A percentile compares a stretch with the other conserved stretches of the same genome.
These are phyloP conservation scores for Annulohypoxylon maeteangense DNA, from an alignment of 495 filamentous ascomycete genomes.

Conservation along the genomic window DNA sequence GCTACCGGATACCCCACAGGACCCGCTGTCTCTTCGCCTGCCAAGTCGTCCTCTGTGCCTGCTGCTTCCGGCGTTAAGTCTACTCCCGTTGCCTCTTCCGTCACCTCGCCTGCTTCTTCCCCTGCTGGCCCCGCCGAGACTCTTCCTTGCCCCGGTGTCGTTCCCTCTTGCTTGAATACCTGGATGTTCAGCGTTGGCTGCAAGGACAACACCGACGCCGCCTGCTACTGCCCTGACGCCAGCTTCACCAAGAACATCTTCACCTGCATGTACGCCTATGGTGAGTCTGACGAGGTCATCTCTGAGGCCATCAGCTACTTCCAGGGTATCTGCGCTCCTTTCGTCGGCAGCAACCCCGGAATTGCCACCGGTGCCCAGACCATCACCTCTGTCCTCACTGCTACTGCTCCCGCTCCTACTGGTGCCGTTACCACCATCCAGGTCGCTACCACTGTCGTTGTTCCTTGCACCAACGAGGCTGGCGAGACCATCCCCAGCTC, in stretches of 20 bases:
- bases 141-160: conserved; percentile 72
- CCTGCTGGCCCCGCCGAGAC: conserved; percentile 53
- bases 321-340: conserved; percentile 87
- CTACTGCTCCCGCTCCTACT: conserved; percentile 57
- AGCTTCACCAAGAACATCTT: conserved; percentile 83
- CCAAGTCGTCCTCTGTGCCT: conserved; percentile 14
- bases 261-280: conserved; percentile 82
- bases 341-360: conserved; percentile 80
- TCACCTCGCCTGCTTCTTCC: conserved; percentile 42
- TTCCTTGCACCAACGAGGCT: conserved; percentile 62
- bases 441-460: conserved; percentile 61
- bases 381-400: conserved; percentile 68
- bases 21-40: conserved; percentile 29
- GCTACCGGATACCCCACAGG: conserved; percentile 36
- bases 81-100: conserved; percentile 25
- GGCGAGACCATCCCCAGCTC: conserved; percentile 62
- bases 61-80: conserved; percentile 18
- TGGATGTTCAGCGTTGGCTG: conserved; percentile 82
- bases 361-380: conserved; percentile 74
- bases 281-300: conserved; percentile 71
- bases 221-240: conserved; percentile 87
- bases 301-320: conserved; percentile 82
- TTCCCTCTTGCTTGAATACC: conserved; percentile 93
- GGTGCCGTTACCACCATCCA: conserved; percentile 70
- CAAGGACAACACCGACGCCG: conserved; percentile 81